Evolutionary conservation across 345 rosid genomes (phyloP), one percentile per base, ranked within the genome.

Genomic region (Brassica napus): DNA sequence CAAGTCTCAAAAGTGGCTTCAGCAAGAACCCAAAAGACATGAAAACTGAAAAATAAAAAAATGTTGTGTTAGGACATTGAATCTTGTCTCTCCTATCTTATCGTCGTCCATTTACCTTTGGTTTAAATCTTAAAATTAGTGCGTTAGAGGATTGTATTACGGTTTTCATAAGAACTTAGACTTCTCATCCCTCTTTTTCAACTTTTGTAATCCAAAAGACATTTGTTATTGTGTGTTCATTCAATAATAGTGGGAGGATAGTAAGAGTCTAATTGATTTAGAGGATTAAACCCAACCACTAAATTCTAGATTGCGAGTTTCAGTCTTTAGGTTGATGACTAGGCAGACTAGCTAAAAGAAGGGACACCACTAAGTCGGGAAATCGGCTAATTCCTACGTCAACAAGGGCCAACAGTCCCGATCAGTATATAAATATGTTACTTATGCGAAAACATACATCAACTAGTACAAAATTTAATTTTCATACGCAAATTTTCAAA

Each of bases 21-120:
- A 55, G 28, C 32, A 37, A 72, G 61, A 18, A 35, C 55, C 18
- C 35, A 10, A 35, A 65, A 71, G 64, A 64, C 82, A 54, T 77
- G 79, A 61, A 30, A 37, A 61, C 47, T 74, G 74, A 65, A 28
- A 54, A 49, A 49, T n/a, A 74, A 73, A 78, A 49, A 12, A 55
- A 65, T 37, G 66, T 55, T 34, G 74, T 70, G 72, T 79, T 34
- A 68, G 55, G 54, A 59, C 65, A 21, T 54, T 58, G 59, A 69
- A 57, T 65, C 80, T 74, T 3, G 30, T 83, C 12, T 73, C 68
- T 73, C 68, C 23, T 73, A 55, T 57, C 71, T 74, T 72, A 31
- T 60, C 62, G 49, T 78, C 61, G 72, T 75, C 79, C 60, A 9
- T 76, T 66, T 44, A 57, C 73, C 28, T 69, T 63, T 72, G 58